Evolutionary conservation across 805 yeast species (phyloP).

Genomic region (Aciculoconidium aculeatum): DNA sequence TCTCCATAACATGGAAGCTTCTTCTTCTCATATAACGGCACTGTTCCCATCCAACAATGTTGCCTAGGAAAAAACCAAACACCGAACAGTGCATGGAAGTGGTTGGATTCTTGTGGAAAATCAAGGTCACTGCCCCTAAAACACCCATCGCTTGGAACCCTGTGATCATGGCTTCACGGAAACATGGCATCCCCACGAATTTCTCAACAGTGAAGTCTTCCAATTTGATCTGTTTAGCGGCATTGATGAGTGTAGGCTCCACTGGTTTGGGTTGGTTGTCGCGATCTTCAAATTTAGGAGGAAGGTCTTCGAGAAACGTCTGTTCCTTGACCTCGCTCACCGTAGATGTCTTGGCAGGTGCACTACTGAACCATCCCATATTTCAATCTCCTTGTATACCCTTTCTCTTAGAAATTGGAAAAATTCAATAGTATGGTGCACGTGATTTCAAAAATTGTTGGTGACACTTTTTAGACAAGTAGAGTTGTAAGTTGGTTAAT

Average conservation of each 20-base stretch:
- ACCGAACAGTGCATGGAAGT: conserved; percentile 78
- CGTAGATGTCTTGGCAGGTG: conserved; percentile 32
- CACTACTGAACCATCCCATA: conserved; percentile 40
- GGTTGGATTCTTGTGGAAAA: conserved; percentile 56
- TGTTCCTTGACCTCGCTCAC: conserved; percentile 22
- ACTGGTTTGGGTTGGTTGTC: conserved; percentile 3
- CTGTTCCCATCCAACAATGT: conserved; percentile 88
- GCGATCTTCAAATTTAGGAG: conserved; percentile 44
- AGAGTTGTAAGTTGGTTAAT: too few relatives aligned
- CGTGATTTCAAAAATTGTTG: too few relatives aligned
- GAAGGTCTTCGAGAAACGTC: conserved; percentile 44
- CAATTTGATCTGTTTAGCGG: conserved; percentile 35
- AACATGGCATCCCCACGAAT: conserved; percentile 63
- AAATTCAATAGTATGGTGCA: too few relatives aligned
- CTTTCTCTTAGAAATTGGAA: too few relatives aligned
- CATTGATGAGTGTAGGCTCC: conserved; percentile 25
- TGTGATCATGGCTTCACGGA: conserved; percentile 70
- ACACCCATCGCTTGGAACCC: conserved; percentile 73
- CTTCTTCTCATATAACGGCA: conserved; percentile 69
- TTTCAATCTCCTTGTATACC: not conserved
- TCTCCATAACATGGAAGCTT: conserved; percentile 58
- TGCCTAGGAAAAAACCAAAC: conserved; percentile 74
- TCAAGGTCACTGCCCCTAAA: conserved; percentile 58
- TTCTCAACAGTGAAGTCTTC: conserved; percentile 50
- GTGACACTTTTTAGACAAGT: too few relatives aligned